Base-by-base conservation (phyloP, 2,329 filamentous ascomycete species). In the Aspergillus vadensis region DNA sequence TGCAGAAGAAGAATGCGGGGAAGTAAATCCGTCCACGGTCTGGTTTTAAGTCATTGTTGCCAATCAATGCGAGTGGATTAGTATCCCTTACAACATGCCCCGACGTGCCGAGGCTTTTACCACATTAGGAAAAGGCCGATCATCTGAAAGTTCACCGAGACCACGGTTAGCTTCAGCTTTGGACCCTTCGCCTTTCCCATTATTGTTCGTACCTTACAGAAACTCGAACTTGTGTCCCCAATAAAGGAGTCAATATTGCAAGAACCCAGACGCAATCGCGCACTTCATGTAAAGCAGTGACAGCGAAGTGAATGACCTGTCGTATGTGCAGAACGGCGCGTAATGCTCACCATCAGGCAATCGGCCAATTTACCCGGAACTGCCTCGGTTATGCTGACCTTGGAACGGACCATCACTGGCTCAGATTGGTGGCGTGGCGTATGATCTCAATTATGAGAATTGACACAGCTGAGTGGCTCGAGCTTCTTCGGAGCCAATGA, bases 41-140 rank as follows among this genome's bases (percentile, higher is more conserved):
- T 44, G 23, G 7, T 43, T 47, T 38, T 41, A 36, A n/a, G 17
- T 19, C 9, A 15, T 27, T 23, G 48, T 49, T 55, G 58, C 64
- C 58, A 66, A 67, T 67, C 60, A 63, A 30, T 41, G 36, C 7
- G 14, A 10, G 12, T 19, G 38, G 38, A 66, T 67, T 67, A 66
- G 25, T 53, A 49, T 39, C 36, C 21, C 19, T 44, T 25, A 2
- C 15, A 19, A 12, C 32, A 10, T 8, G 10, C 9, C 15, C 48
- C 48, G 47, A 27, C 44, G 19, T 48, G 51, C 64, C 64, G 64
- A 66, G 64, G 64, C 50, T 60, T 36, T 57, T 65, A 14, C 63
- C 60, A 4, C 14, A 41, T 60, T n/a, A 44, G 64, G 62, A 14
- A 17, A 57, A 57, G 19, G 25, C 17, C 43, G 53, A 43, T 43